Conservation (phyloP, 805 yeast genomes). For the Blastobotrys terrestris region DNA sequence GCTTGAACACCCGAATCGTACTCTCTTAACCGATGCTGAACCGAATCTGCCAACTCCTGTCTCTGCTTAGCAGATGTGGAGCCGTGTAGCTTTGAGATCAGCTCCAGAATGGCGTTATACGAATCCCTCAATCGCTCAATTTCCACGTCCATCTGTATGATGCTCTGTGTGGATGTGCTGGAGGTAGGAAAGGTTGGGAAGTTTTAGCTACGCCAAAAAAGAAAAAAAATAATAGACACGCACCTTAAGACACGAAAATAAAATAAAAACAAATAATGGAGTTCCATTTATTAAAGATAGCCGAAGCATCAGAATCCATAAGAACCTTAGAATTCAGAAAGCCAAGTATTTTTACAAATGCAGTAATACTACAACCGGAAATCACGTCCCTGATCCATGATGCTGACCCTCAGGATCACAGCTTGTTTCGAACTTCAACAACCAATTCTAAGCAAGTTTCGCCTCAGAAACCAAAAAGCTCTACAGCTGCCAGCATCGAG, state of each 20-base stretch:
- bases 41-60: slow-evolving; percentile 18
- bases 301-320: slow-evolving; percentile 13
- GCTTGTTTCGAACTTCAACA: slow-evolving; percentile 10
- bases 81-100: slow-evolving; percentile 12
- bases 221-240: no score
- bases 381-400: slow-evolving; percentile 57
- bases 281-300: slow-evolving; percentile 12
- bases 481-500: slow-evolving; percentile 3
- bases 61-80: slow-evolving; percentile 5
- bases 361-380: slow-evolving; percentile 45
- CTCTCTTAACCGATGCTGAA: slow-evolving; percentile 14
- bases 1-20: slow-evolving; percentile 14
- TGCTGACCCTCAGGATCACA: slow-evolving; percentile 35
- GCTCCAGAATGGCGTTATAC: slow-evolving; percentile 15
- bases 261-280: slow-evolving; percentile 6
- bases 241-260: not conserved
- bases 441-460: not conserved
- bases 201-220: no score
- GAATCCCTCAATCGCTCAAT: slow-evolving; percentile 5
- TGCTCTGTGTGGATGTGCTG: not conserved
- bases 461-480: not conserved
- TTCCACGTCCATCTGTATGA: not conserved
- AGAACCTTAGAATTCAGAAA: slow-evolving; percentile 40
- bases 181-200: not conserved
- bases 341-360: slow-evolving; percentile 62